These are phyloP conservation scores for Brassica nigra DNA, from an alignment of 345 rosid genomes.

Conservation along the genomic window DNA sequence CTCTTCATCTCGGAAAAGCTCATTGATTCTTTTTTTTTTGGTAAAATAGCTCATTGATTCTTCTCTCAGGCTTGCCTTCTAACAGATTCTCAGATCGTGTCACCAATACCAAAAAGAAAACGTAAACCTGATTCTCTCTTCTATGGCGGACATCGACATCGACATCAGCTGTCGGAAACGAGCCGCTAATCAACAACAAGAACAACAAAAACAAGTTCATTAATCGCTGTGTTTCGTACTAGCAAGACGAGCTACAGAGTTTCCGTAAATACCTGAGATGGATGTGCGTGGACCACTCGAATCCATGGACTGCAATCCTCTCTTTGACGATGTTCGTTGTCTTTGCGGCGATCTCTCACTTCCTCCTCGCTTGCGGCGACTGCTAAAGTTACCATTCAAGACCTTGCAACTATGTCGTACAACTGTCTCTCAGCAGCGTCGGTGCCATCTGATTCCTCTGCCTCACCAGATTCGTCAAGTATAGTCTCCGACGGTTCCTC, in stretches of 20 bases:
- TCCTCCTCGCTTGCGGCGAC: conserved; percentile 63
- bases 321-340: conserved; percentile 76
- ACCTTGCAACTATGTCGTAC: conserved; percentile 73
- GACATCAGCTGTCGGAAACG: too few relatives aligned
- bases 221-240: conserved; percentile 53
- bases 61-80: too few relatives aligned
- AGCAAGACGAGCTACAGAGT: conserved; percentile 71
- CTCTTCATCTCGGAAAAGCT: too few relatives aligned
- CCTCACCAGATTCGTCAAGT: conserved; percentile 61
- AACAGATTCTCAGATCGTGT: not conserved
- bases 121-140: conserved; percentile 29
- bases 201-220: conserved; percentile 38
- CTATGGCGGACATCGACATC: too few relatives aligned
- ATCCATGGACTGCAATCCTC: conserved; percentile 48
- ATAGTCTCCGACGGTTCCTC: conserved; percentile 69
- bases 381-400: conserved; percentile 68
- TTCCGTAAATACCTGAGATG: too few relatives aligned
- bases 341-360: conserved; percentile 67
- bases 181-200: conserved; percentile 39
- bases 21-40: too few relatives aligned
- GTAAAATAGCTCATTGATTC: too few relatives aligned
- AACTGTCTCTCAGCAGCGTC: conserved; percentile 73
- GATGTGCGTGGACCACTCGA: conserved; percentile 91
- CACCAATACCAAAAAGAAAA: not conserved
- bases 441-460: conserved; percentile 75